Conservation (phyloP, 148 eudicot genomes). For the Rheum nobile region DNA sequence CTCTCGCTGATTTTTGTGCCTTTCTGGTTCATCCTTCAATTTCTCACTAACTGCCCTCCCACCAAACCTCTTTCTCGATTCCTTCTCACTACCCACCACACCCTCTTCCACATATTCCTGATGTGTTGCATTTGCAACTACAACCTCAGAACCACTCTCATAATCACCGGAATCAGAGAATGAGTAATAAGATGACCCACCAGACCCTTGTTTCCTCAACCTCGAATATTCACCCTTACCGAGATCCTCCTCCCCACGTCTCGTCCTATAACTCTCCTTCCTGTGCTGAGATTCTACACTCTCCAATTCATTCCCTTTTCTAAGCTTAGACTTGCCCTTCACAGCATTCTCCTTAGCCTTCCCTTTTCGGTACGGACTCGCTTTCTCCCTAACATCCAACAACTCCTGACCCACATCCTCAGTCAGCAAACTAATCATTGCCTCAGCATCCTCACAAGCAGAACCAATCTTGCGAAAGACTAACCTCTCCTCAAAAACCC, state of each 20-base stretch:
- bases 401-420: conserved; percentile 39
- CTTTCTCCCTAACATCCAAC: conserved; percentile 19
- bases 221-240: conserved; percentile 24
- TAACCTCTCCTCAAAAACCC: conserved; percentile 22
- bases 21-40: conserved; percentile 18
- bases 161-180: conserved; percentile 38
- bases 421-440: conserved; percentile 65
- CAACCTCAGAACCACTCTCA: conserved; percentile 13
- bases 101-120: conserved; percentile 32
- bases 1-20: conserved; percentile 15
- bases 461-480: conserved; percentile 5
- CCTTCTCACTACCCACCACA: conserved; percentile 13
- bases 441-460: conserved; percentile 46
- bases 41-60: conserved; percentile 23
- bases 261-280: conserved; percentile 22
- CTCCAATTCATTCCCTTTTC: conserved; percentile 22
- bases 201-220: conserved; percentile 42
- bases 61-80: conserved; percentile 18
- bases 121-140: conserved; percentile 18
- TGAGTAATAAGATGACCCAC: conserved; percentile 56
- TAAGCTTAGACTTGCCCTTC: conserved; percentile 10
- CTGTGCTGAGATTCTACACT: conserved; percentile 13
- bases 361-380: conserved; percentile 18
- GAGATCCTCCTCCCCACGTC: conserved; percentile 21
- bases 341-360: conserved; percentile 13